phyloP scores from a whole-genome alignment of 2,329 filamentous ascomycete genomes.

The Biscogniauxia marginata region DNA sequence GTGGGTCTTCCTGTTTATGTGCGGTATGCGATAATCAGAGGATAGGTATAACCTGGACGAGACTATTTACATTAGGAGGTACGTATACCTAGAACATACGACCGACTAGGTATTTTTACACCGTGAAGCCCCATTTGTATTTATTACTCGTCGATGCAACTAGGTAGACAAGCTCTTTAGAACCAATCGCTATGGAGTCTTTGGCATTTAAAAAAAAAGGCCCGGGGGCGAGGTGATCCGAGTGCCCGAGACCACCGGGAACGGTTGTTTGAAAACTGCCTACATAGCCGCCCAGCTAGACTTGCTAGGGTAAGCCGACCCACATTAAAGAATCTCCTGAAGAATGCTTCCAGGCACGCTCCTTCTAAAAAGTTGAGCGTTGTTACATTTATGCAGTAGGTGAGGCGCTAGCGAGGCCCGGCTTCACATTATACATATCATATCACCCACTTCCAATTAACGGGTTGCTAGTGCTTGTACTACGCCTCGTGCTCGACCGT shows the following conservation, averaged over 20 bases:
- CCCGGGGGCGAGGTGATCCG: background rate
- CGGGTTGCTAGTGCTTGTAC: background rate
- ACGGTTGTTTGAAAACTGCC: background rate
- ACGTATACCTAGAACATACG: background rate
- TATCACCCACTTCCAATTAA: background rate
- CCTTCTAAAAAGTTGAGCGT: background rate
- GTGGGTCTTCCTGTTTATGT: background rate
- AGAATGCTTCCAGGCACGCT: background rate
- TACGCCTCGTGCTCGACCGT: conserved; percentile 6
- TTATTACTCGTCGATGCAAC: background rate
- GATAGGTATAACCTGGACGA: too few relatives aligned
- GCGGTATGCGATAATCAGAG: background rate
- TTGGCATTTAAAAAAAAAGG: background rate
- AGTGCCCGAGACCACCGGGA: background rate
- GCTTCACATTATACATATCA: background rate
- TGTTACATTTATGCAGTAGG: background rate
- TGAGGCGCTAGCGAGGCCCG: background rate
- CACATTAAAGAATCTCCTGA: background rate
- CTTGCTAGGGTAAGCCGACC: background rate
- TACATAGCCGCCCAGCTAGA: background rate
- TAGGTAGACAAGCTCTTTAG: background rate
- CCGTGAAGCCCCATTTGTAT: background rate
- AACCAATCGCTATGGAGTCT: background rate
- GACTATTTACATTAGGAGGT: too few relatives aligned
- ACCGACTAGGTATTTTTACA: background rate